These are phyloP conservation scores for Abrus precatorius DNA, from an alignment of 306 rosid species.

Conservation along the genomic window DNA sequence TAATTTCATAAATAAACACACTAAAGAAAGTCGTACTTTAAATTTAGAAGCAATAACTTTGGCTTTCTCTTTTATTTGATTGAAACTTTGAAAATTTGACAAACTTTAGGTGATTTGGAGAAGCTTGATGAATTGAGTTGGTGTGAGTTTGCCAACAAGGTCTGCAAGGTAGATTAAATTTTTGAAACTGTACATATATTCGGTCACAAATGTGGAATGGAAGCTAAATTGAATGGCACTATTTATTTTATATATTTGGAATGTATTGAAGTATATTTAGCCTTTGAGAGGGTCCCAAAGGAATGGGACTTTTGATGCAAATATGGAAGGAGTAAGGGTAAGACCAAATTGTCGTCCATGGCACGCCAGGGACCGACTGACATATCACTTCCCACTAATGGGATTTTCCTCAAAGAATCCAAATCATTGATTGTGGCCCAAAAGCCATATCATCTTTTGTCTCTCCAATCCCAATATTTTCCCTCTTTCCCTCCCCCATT, in stretches of 20 bases:
- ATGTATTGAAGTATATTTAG: background rate
- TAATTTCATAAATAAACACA: background rate
- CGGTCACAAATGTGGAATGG: constrained; percentile 14
- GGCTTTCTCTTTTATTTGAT: constrained; percentile 40
- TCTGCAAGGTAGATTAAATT: constrained; percentile 16
- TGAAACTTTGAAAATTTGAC: constrained; percentile 45
- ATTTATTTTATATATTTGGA: background rate
- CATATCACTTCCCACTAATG: constrained; percentile 54
- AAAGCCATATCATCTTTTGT: constrained; percentile 52
- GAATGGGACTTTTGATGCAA: constrained; percentile 55
- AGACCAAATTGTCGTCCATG: constrained; percentile 62
- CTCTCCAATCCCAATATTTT: constrained; percentile 52
- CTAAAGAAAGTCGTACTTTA: constrained; percentile 17
- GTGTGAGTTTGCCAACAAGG: constrained; percentile 13
- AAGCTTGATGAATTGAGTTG: constrained; percentile 35
- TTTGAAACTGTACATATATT: background rate
- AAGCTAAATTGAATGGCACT: constrained; percentile 16
- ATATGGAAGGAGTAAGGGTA: constrained; percentile 30
- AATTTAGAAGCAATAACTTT: constrained; percentile 41
- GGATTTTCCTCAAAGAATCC: constrained; percentile 48
- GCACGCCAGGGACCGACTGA: constrained; percentile 69
- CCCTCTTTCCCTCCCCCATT: constrained; percentile 34
- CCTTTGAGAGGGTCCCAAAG: constrained; percentile 48
- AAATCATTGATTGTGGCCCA: constrained; percentile 66
- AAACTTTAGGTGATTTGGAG: background rate